phyloP scores from a whole-genome alignment of 2,329 filamentous ascomycete species.

The Aspergillus arachidicola region DNA sequence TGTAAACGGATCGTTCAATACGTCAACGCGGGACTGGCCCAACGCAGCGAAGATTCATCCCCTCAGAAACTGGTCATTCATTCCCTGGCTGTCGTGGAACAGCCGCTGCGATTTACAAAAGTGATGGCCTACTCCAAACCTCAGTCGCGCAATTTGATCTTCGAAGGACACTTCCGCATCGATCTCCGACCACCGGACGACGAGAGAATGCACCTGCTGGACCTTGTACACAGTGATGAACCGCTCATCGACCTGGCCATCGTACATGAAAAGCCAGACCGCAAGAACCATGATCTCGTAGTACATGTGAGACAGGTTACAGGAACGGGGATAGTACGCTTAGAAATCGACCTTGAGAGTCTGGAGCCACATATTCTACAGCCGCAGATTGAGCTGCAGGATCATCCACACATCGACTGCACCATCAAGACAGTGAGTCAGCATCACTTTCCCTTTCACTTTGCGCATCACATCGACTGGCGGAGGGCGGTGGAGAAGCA shows the following conservation, averaged over 20 bases:
- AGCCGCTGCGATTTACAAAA: constrained; percentile 15
- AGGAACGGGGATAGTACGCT: constrained; percentile 11
- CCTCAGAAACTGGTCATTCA: constrained; percentile 17
- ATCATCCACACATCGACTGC: constrained; percentile 21
- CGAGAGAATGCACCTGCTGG: constrained; percentile 10
- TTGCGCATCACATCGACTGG: constrained; percentile 23
- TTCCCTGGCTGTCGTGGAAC: constrained; percentile 15
- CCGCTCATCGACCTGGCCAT: constrained; percentile 18
- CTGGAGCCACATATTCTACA: constrained; percentile 15
- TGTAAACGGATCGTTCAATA: constrained; percentile 16
- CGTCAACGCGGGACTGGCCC: constrained; percentile 18
- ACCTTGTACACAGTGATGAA: not conserved
- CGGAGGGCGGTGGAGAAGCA: constrained; percentile 19
- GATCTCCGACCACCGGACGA: constrained; percentile 11
- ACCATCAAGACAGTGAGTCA: constrained; percentile 20
- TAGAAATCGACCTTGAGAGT: constrained; percentile 20
- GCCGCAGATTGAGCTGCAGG: constrained; percentile 20
- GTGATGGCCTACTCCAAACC: constrained; percentile 9
- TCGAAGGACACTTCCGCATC: constrained; percentile 16
- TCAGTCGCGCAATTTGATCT: constrained; percentile 15
- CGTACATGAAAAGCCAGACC: constrained; percentile 11
- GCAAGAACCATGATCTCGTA: constrained; percentile 12
- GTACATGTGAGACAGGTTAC: constrained; percentile 18
- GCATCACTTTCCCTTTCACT: constrained; percentile 23
- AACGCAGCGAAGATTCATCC: not conserved